Conservation (phyloP, 108 stramenopile species). For the Fistulifera pelliculosa region DNA sequence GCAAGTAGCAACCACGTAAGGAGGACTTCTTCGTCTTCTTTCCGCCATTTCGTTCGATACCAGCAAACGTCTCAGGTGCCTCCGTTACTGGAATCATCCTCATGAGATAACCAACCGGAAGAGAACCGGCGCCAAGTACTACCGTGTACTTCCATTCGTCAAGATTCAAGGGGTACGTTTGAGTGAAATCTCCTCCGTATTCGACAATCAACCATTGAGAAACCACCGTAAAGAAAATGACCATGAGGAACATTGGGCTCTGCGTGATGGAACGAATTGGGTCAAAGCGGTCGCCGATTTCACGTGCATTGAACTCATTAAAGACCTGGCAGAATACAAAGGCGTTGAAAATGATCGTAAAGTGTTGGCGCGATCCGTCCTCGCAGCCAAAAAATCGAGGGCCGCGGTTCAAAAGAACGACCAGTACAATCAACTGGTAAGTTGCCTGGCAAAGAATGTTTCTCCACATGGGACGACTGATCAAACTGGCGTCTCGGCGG, state of each 20-base stretch:
- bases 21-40: conserved; percentile 20
- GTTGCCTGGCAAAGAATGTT: conserved; percentile 76
- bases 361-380: conserved; percentile 63
- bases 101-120: conserved; percentile 72
- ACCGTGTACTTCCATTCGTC: conserved; percentile 62
- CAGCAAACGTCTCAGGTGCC: conserved; percentile 55
- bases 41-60: conserved; percentile 19
- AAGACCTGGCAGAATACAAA: conserved; percentile 92
- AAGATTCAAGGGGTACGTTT: conserved; percentile 37
- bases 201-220: conserved; percentile 84
- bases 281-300: conserved; percentile 62
- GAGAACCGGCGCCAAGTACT: conserved; percentile 46
- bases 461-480: conserved; percentile 77
- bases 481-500: conserved; percentile 56
- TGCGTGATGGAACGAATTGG: conserved; percentile 38
- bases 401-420: conserved; percentile 51
- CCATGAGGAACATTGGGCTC: conserved; percentile 70
- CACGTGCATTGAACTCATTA: conserved; percentile 91
- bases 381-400: conserved; percentile 51
- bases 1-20: conserved; percentile 20
- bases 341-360: conserved; percentile 90
- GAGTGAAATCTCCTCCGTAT: conserved; percentile 79
- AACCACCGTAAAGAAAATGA: conserved; percentile 74
- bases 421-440: conserved; percentile 60
- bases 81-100: conserved; percentile 56